Conservation (phyloP, 805 yeast species). For the Wickerhamiella kazuoi region DNA sequence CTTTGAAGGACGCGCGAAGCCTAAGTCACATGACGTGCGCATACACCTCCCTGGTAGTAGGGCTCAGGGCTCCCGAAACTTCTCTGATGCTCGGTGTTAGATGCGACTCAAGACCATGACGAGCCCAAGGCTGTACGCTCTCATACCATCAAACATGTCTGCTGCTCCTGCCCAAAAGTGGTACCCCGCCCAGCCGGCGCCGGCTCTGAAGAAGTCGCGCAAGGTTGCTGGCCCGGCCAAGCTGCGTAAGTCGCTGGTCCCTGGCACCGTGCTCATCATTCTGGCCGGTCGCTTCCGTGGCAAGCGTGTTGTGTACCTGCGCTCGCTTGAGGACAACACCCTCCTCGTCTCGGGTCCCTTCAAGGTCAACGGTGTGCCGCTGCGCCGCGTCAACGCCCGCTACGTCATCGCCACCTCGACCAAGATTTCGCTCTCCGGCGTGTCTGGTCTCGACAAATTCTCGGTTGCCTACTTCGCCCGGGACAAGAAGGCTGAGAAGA, state of each 20-base stretch:
- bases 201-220: constrained; percentile 78
- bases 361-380: constrained; percentile 99
- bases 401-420: constrained; percentile 98
- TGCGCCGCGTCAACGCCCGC: constrained; percentile 97
- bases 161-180: constrained; percentile 41
- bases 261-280: constrained; percentile 94
- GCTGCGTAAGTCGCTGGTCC: constrained; percentile 87
- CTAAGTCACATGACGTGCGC: no score
- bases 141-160: constrained; percentile 9
- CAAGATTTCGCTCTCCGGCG: constrained; percentile 58
- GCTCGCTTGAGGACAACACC: constrained; percentile 95
- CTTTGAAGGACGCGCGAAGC: no score
- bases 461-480: constrained; percentile 90
- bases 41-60: constrained; percentile 2
- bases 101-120: constrained; percentile 4
- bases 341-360: constrained; percentile 95
- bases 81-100: background rate
- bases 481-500: constrained; percentile 69
- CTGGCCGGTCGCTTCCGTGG: constrained; percentile 99
- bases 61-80: constrained; percentile 4
- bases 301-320: constrained; percentile 96
- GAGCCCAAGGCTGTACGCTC: background rate
- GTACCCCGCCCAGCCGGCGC: constrained; percentile 76
- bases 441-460: constrained; percentile 70
- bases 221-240: constrained; percentile 84